phyloP scores from a whole-genome alignment of 345 rosid species.

The Acer yangbiense region DNA sequence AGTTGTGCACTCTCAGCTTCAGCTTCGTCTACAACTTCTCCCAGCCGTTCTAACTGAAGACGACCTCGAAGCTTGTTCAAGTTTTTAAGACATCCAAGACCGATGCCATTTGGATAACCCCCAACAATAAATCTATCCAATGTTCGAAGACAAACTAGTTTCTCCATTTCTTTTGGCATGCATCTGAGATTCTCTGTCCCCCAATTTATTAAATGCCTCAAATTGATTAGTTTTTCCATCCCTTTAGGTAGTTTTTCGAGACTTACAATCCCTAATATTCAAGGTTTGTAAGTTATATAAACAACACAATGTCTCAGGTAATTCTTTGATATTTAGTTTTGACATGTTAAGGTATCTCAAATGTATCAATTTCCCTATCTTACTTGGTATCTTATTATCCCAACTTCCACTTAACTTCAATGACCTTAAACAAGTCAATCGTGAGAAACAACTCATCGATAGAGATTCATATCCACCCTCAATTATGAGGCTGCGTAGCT shows the following conservation, averaged over 20 bases:
- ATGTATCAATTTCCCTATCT: background rate
- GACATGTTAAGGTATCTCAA: background rate
- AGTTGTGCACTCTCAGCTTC: background rate
- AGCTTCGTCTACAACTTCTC: background rate
- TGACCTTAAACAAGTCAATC: background rate
- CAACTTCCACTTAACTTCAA: background rate
- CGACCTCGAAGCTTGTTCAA: background rate
- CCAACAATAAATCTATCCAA: background rate
- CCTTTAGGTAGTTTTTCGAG: background rate
- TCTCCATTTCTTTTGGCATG: slow-evolving; percentile 5
- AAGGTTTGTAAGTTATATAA: background rate
- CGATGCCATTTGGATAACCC: background rate
- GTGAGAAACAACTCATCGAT: background rate
- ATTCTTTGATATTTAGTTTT: background rate
- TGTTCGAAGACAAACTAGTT: background rate
- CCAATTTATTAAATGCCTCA: background rate
- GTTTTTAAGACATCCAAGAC: slow-evolving; percentile 1
- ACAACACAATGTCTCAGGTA: background rate
- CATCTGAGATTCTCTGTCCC: background rate
- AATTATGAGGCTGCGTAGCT: background rate
- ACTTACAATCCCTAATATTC: background rate
- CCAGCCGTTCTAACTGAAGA: background rate
- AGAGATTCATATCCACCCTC: background rate
- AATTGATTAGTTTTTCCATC: background rate
- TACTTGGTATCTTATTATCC: too few species aligned